A percentile compares a stretch with the other conserved stretches of the same genome.
Evolutionary conservation across 257 asterid genomes (phyloP).

Genomic region (Petunia secreta): DNA sequence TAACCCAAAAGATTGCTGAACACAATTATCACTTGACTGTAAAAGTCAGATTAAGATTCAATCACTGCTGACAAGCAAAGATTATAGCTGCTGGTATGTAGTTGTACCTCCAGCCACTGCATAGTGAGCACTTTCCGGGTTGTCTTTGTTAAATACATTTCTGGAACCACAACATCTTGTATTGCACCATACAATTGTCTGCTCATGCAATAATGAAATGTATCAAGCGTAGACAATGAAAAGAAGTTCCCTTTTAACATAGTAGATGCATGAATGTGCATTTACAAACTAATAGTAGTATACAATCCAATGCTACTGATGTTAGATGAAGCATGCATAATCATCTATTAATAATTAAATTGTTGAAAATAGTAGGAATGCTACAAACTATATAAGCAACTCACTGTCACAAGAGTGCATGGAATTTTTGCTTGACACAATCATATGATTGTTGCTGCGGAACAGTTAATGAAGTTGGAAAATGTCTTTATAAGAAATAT

Average conservation of each 20-base stretch:
- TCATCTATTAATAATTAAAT: not conserved
- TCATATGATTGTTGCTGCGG: not conserved
- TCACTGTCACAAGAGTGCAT: not conserved
- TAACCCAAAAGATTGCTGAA: not conserved
- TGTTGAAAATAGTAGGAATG: not conserved
- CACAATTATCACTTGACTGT: conserved; percentile 4
- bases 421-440: not conserved
- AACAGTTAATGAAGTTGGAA: too few species aligned
- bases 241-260: not conserved
- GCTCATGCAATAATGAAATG: conserved; percentile 34
- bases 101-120: conserved; percentile 93
- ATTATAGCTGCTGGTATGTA: conserved; percentile 17
- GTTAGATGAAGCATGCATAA: conserved; percentile 1
- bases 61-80: not conserved
- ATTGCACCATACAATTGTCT: conserved; percentile 83
- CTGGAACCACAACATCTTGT: conserved; percentile 88
- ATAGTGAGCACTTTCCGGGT: conserved; percentile 86
- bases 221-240: not conserved
- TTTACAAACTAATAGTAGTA: not conserved
- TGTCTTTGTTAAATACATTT: conserved; percentile 74
- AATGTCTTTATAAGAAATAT: not conserved
- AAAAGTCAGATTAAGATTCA: not conserved
- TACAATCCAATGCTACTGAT: not conserved
- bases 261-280: conserved; percentile 4
- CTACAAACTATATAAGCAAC: conserved; percentile 10